Percentiles rank a stretch among this genome's conserved stretches.
Conservation (phyloP, 2,329 filamentous ascomycete genomes). For the Clarireedia sp. region DNA sequence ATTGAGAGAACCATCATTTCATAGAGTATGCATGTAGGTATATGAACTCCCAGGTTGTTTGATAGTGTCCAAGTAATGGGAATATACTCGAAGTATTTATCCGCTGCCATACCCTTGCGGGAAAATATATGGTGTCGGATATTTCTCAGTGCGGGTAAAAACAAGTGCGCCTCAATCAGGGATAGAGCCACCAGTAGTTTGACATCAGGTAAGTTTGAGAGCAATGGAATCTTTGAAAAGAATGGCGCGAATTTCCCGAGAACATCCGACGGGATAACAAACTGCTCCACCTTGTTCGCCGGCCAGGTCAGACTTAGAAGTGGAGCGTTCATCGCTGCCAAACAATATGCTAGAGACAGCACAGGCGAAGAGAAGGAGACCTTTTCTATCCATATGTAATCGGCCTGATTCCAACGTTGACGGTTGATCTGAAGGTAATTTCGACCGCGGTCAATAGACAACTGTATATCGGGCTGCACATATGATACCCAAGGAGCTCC, state of each 20-base stretch:
- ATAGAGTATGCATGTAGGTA: not conserved
- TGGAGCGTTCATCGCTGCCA: not conserved
- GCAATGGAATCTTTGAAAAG: not conserved
- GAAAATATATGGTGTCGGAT: not conserved
- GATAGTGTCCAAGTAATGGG: constrained; percentile 1
- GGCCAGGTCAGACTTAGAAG: not conserved
- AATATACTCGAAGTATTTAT: constrained; percentile 2
- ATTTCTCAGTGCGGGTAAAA: not conserved
- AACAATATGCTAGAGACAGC: not conserved
- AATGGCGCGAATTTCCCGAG: not conserved
- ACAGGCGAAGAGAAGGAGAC: not conserved
- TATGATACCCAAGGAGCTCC: not conserved
- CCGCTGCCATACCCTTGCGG: not conserved
- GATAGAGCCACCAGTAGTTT: not conserved
- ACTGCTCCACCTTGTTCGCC: not conserved
- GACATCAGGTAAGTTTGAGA: not conserved
- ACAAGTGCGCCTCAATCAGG: not conserved
- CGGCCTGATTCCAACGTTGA: not conserved
- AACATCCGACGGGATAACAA: not conserved
- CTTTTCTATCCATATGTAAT: constrained; percentile 1
- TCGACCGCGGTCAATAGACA: not conserved
- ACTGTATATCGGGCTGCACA: not conserved
- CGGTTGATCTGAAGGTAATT: not conserved
- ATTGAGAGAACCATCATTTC: constrained; percentile 1
- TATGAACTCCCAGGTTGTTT: not conserved